Base-by-base conservation (phyloP, 139 green algal genomes). In the Edaphochlamys debaryana region DNA sequence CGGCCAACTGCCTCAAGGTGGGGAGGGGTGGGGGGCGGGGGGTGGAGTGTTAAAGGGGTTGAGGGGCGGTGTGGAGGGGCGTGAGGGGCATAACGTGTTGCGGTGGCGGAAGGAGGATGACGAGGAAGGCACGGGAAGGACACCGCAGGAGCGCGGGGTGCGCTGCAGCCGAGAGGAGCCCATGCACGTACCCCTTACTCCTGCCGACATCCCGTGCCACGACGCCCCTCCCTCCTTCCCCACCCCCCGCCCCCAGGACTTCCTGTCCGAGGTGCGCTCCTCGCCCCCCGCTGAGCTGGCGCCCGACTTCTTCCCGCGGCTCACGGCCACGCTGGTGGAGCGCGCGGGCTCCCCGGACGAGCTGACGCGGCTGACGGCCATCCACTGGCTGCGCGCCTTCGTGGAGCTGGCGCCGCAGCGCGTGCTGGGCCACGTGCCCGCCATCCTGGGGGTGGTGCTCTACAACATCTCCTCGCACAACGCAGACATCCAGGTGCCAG, bases 361-460 rank as follows among this genome's bases (percentile, higher is more conserved):
- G 76, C 90, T 93, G 69, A 97, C 90, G 0, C 92, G 91, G 41
- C 91, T 97, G 40, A 98, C 95, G 2, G 93, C 94, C 19, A 81
- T 99, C 69, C 90, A 92, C 50, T 99, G 96, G 96, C 80, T 91
- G 79, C 69, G 91, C 42, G 89, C 93, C 52, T 95, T 98, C 85
- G 90, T 98, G 38, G 87, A 87, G 74, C 79, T 93, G 66, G 93
- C 86, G 22, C 83, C 83, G 5, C 64, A 58, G 4, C 80, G 93
- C 86, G 86, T 99, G 73, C 79, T 95, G 78, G 89, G 82, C 1
- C 91, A 94, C 58, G 96, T 96, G 67, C 91, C 92, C 23, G 72
- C 88, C 52, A 90, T 98, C 17, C 90, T 99, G 63, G 87, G 80
- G 2, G 92, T 93, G 20, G 90, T 98, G 52, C 93, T 98, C 79